These are phyloP conservation scores for Kuraishia molischiana DNA, from an alignment of 805 yeast species.

Conservation along the genomic window DNA sequence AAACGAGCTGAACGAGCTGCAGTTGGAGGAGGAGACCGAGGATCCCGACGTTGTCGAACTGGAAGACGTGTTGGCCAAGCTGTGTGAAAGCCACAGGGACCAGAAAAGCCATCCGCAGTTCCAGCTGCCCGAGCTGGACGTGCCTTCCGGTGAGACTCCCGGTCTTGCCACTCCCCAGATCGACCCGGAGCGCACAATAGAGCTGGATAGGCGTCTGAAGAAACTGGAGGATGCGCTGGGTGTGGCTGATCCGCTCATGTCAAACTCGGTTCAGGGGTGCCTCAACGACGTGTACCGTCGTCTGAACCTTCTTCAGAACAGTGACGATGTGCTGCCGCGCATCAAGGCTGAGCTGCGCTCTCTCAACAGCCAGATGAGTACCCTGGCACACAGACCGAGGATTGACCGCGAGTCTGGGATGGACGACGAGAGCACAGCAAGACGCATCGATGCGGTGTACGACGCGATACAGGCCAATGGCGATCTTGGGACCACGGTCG, in stretches of 20 bases:
- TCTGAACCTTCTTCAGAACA: background rate
- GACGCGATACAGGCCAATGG: background rate
- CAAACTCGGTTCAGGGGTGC: background rate
- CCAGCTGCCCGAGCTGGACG: background rate
- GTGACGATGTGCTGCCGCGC: background rate
- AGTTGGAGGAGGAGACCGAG: background rate
- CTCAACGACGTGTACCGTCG: background rate
- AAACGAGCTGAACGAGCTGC: constrained; percentile 1
- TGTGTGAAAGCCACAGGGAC: background rate
- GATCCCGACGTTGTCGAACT: background rate
- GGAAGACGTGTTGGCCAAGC: background rate
- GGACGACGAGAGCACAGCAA: background rate
- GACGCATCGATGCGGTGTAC: background rate
- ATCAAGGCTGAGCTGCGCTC: background rate
- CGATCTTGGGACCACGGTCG: background rate
- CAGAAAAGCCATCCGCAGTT: background rate
- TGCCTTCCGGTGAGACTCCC: background rate
- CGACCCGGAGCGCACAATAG: background rate
- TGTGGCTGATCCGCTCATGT: background rate
- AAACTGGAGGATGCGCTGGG: background rate
- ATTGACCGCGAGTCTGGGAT: background rate
- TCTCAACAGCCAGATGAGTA: background rate
- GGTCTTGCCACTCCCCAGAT: background rate
- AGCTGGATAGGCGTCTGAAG: background rate
- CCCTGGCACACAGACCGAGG: background rate